Evolutionary conservation across 441 rosid species (phyloP), one percentile per base, ranked within the genome.

Genomic region (Corymbia citriodora): DNA sequence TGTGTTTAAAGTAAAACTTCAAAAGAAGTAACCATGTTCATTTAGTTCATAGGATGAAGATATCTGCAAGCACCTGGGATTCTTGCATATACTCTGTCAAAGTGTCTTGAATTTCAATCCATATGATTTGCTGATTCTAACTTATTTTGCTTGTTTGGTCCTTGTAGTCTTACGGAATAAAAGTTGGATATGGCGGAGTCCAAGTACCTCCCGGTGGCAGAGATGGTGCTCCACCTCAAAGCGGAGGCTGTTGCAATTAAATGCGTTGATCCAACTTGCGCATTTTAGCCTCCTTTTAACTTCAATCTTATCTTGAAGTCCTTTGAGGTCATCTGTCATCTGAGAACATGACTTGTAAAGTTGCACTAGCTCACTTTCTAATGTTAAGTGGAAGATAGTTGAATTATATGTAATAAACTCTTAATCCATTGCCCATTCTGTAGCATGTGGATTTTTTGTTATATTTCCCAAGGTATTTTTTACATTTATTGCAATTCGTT

Each of bases 161-260:
- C 50, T 55, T 57, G 79, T 91, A 92, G 93, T 91, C 93, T 33
- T 91, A 90, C 29, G 92, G 93, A 55, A 92, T 92, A 86, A 92
- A 91, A 87, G 57, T 92, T 45, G 93, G 93, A 86, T 88, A 91
- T 4, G 91, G 91, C 11, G 89, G 89, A 17, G 33, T 87, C n/a
- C 88, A 57, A 36, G 91, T 90, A 29, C 59, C 88, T 68, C 54
- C 92, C 49, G 90, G 91, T 7, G 87, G 92, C 82, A 88, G 89
- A 89, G 93, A 91, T 81, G 92, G 87, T 72, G 49, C 82, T 13
- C 50, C 92, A 68, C 55, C 93, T 88, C 92, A 90, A 40, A 83
- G 88, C 55, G 93, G 92, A 18, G 68, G 90, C 17, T 91, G 93
- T 90, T 92, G 93, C 90, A 81, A 87, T 88, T 48, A 87, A 96